A percentile compares a stretch with the other conserved stretches of the same genome.
phyloP scores from a whole-genome alignment of 768 basidiomycete species.

The Hypholoma sublateritium region DNA sequence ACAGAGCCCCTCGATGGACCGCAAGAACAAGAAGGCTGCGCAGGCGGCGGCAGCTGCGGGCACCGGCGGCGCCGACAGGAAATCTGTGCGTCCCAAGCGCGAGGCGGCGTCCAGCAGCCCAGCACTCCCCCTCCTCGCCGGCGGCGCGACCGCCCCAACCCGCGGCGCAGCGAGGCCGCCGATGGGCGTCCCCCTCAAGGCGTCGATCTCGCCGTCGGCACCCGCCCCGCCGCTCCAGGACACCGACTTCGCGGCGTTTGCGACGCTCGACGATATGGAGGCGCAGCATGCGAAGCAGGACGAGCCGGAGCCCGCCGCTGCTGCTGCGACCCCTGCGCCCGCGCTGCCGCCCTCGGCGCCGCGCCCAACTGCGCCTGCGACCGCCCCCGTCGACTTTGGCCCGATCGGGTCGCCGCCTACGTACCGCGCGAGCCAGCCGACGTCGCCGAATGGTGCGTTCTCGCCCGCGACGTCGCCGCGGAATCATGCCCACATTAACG shows the following conservation, averaged over 20 bases:
- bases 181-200: conserved; percentile 68
- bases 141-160: conserved; percentile 71
- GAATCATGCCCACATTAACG: conserved; percentile 27
- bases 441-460: conserved; percentile 33
- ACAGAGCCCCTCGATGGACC: conserved; percentile 92
- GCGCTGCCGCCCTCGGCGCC: conserved; percentile 59
- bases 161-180: conserved; percentile 50
- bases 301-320: neutral
- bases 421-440: conserved; percentile 27
- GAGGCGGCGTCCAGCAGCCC: neutral
- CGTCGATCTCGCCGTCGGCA: conserved; percentile 72
- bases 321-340: conserved; percentile 24
- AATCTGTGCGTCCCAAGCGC: neutral
- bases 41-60: conserved; percentile 59
- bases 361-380: conserved; percentile 40
- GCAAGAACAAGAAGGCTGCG: conserved; percentile 95
- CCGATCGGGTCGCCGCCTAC: conserved; percentile 82
- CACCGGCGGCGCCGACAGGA: conserved; percentile 14
- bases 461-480: conserved; percentile 64
- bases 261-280: conserved; percentile 59
- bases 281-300: conserved; percentile 18
- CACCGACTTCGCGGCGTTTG: conserved; percentile 72
- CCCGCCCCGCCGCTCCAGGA: conserved; percentile 78
- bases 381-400: conserved; percentile 61
- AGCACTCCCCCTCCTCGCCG: conserved; percentile 34